These are phyloP conservation scores for Metschnikowia bowlesiae DNA, from an alignment of 805 yeast genomes.

Conservation along the genomic window DNA sequence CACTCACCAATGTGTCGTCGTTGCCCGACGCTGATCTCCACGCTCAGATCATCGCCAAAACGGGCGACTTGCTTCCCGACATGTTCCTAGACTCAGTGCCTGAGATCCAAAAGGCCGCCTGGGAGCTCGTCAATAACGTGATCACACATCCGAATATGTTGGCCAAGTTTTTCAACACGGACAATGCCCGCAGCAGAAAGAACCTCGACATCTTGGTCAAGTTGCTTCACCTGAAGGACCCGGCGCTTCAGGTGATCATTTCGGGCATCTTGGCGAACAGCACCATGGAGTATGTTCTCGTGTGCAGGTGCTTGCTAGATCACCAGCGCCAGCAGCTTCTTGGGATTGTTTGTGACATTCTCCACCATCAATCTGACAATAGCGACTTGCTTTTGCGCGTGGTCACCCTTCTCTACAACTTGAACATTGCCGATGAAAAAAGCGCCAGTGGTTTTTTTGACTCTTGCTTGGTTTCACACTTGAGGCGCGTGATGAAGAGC, in stretches of 20 bases:
- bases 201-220: conserved; percentile 30
- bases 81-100: conserved; percentile 37
- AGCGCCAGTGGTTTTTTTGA: not conserved
- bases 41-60: conserved; percentile 40
- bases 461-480: conserved; percentile 2
- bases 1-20: conserved; percentile 65
- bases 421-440: not conserved
- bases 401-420: conserved; percentile 11
- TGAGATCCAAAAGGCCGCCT: conserved; percentile 51
- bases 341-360: conserved; percentile 19
- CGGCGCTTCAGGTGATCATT: conserved; percentile 21
- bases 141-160: conserved; percentile 38
- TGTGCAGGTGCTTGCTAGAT: conserved; percentile 23
- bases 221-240: conserved; percentile 31
- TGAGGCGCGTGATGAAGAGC: conserved; percentile 1
- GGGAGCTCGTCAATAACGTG: conserved; percentile 63
- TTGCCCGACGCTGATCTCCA: conserved; percentile 34
- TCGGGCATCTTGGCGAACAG: conserved; percentile 40
- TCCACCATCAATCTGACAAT: conserved; percentile 21
- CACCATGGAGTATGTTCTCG: conserved; percentile 35
- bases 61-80: conserved; percentile 43
- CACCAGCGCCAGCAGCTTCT: conserved; percentile 11
- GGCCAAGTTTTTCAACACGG: conserved; percentile 58
- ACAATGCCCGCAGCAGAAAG: conserved; percentile 31
- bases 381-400: conserved; percentile 28